Conservation (phyloP, 495 filamentous ascomycete genomes). For the Peziza echinospora region DNA sequence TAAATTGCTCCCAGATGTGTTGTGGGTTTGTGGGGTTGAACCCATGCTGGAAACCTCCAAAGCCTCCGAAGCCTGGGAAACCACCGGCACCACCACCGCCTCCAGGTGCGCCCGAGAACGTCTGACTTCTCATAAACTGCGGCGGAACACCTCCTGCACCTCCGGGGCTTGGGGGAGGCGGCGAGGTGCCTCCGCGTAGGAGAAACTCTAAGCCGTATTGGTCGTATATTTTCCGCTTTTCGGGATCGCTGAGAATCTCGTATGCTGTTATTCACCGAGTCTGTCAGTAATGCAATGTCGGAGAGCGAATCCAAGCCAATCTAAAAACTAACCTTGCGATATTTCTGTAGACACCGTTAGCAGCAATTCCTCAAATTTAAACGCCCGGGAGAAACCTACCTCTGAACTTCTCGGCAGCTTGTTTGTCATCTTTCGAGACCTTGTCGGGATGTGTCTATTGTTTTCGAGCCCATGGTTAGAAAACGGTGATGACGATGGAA, state of each 20-base stretch:
- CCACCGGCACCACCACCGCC: slow-evolving; percentile 15
- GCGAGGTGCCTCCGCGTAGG: slow-evolving; percentile 53
- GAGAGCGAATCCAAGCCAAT: not conserved
- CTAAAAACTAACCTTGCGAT: not conserved
- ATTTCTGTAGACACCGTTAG: not conserved
- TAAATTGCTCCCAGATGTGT: slow-evolving; percentile 65
- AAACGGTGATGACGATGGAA: too few relatives aligned
- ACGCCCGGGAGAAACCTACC: slow-evolving; percentile 22
- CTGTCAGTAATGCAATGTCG: not conserved
- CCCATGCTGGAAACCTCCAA: slow-evolving; percentile 26
- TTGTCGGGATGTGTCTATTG: slow-evolving; percentile 68
- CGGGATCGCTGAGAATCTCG: slow-evolving; percentile 90
- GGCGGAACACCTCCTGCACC: slow-evolving; percentile 24
- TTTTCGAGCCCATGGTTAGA: too few relatives aligned
- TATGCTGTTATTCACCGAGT: slow-evolving; percentile 41
- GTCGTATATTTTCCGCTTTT: slow-evolving; percentile 91
- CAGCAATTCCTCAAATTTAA: too few relatives aligned
- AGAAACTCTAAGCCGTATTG: slow-evolving; percentile 87
- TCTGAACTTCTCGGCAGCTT: slow-evolving; percentile 75
- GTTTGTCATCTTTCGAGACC: slow-evolving; percentile 65
- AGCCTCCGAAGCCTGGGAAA: slow-evolving; percentile 21
- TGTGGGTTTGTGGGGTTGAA: slow-evolving; percentile 70
- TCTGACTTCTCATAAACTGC: slow-evolving; percentile 10
- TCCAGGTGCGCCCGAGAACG: slow-evolving; percentile 20
- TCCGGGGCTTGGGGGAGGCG: slow-evolving; percentile 36